These are phyloP conservation scores for Hygrophoropsis aurantiaca DNA, from an alignment of 768 basidiomycete species.

Conservation along the genomic window DNA sequence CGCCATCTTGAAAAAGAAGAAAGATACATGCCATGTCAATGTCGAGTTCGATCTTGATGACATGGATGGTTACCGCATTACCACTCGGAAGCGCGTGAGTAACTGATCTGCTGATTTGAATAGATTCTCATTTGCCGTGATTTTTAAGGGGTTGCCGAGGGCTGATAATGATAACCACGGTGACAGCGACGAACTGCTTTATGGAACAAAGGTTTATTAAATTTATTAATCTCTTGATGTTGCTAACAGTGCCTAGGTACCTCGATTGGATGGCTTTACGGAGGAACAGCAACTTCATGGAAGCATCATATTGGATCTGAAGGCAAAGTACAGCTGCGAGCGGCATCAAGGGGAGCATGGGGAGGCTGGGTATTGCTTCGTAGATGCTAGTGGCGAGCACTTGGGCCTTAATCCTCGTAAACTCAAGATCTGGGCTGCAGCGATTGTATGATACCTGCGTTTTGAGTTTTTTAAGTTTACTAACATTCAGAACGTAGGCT, in stretches of 20 bases:
- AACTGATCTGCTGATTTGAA: neutral
- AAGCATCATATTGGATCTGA: slow-evolving; percentile 14
- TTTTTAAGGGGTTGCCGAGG: too few species aligned
- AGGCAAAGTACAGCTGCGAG: slow-evolving; percentile 14
- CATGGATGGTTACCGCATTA: slow-evolving; percentile 21
- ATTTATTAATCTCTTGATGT: neutral
- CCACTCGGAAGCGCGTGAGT: slow-evolving; percentile 13
- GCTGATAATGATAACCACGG: too few species aligned
- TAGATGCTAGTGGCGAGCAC: slow-evolving; percentile 5
- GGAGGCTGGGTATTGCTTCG: slow-evolving; percentile 15
- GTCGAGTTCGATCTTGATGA: slow-evolving; percentile 18
- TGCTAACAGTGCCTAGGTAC: slow-evolving; percentile 9
- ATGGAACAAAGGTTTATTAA: slow-evolving; percentile 12
- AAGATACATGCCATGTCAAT: slow-evolving; percentile 7
- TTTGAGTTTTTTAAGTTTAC: neutral
- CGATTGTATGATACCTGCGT: neutral
- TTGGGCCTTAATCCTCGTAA: neutral
- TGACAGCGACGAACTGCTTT: slow-evolving; percentile 11
- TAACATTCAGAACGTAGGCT: too few species aligned
- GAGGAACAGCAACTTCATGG: slow-evolving; percentile 10
- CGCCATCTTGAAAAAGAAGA: slow-evolving; percentile 8
- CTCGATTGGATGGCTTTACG: slow-evolving; percentile 9
- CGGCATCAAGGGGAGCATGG: slow-evolving; percentile 17
- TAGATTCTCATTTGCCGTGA: too few species aligned
- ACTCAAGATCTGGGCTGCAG: neutral